phyloP scores from a whole-genome alignment of 2,329 filamentous ascomycete species.

The Paracorniculantispora psalliotae region DNA sequence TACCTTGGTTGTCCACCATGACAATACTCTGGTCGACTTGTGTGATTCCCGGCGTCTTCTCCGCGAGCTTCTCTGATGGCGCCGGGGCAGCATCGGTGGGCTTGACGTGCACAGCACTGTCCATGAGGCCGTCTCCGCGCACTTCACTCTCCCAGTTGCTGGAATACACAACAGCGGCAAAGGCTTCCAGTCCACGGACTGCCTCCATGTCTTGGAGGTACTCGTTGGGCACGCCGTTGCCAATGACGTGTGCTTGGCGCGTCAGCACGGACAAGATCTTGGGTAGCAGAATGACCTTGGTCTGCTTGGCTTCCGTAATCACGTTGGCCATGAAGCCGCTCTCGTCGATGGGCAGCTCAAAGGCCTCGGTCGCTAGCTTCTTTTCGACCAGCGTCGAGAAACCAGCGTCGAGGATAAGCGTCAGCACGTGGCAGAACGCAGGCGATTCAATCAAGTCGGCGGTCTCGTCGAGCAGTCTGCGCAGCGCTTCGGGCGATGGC shows the following conservation, averaged over 20 bases:
- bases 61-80: slow-evolving; percentile 14
- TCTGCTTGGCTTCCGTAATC: slow-evolving; percentile 44
- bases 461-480: slow-evolving; percentile 88
- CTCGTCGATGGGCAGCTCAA: slow-evolving; percentile 47
- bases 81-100: slow-evolving; percentile 18
- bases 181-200: slow-evolving; percentile 72
- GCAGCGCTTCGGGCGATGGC: slow-evolving; percentile 55
- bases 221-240: slow-evolving; percentile 68
- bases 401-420: slow-evolving; percentile 77
- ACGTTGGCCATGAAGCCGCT: slow-evolving; percentile 39
- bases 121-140: slow-evolving; percentile 40
- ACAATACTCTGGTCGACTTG: slow-evolving; percentile 47
- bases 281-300: slow-evolving; percentile 68
- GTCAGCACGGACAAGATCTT: slow-evolving; percentile 87
- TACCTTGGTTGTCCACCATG: slow-evolving; percentile 44
- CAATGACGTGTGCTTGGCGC: slow-evolving; percentile 84
- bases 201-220: slow-evolving; percentile 71
- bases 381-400: slow-evolving; percentile 80
- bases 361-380: slow-evolving; percentile 74
- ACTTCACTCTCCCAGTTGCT: slow-evolving; percentile 74
- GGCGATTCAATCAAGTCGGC: slow-evolving; percentile 94
- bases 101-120: slow-evolving; percentile 31
- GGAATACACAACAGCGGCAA: slow-evolving; percentile 81
- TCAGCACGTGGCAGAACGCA: slow-evolving; percentile 80
- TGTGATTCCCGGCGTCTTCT: slow-evolving; percentile 18